Evolutionary conservation across 306 rosid species (phyloP), one percentile per base, ranked within the genome.

Genomic region (Abrus precatorius): DNA sequence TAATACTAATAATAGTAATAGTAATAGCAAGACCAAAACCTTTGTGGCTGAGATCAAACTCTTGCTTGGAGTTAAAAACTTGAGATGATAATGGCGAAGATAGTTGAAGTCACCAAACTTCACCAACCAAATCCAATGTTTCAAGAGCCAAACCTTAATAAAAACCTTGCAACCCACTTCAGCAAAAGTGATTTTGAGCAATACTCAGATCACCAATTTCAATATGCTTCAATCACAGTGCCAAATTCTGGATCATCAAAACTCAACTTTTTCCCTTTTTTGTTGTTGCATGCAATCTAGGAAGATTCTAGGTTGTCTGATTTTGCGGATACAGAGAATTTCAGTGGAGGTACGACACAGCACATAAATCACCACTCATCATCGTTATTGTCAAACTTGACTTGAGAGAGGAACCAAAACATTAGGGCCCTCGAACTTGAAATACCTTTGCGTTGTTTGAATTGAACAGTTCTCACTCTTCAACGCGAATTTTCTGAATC

Each of bases 91-190:
- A n/a, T n/a, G n/a, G n/a, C n/a, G 84, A 78, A 61, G 78, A 73
- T 78, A 80, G 69, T 28, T 73, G 57, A 49, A 38, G 12, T 34
- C 87, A 84, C 79, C 76, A 50, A 71, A 50, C 62, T 72, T 8
- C 3, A 53, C 48, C 63, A 36, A 72, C 64, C 64, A 13, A 72
- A 72, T 34, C 49, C 76, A 53, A 36, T 72, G 76, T 10, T 64
- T 36, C 36, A 72, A 38, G 50, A 52, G 1, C 13, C n/a, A 59
- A 59, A 13, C 52, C 4, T 2, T 20, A 20, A 20, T 20, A 20
- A 7, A n/a, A 64, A 38, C 5, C 64, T 29, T 8, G 5, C 20
- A 50, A 53, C 49, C 76, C 76, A 30, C 43, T 45, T 69, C 59
- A 48, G 28, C 9, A 67, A 67, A 43, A 60, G 47, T 6, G 47